Base-by-base conservation (phyloP, 768 basidiomycete genomes). In the Phlebiopsis gigantea region DNA sequence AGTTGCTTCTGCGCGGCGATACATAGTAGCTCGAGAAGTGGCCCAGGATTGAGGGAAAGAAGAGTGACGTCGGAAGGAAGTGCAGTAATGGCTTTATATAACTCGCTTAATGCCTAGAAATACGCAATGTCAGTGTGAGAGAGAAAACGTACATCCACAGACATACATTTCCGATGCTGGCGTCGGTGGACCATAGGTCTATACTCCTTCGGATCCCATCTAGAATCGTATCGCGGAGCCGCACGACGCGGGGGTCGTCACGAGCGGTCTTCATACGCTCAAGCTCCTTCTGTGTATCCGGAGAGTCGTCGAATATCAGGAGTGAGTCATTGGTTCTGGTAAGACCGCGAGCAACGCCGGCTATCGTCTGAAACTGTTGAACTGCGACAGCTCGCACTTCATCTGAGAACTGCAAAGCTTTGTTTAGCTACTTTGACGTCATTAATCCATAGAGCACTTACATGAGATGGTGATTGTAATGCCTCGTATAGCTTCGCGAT, bases 261-360 rank as follows among this genome's bases (percentile, higher is more conserved):
- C 91, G 76, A 0, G 84, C 85, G 4, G 66, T 71, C 55, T 78
- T 78, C 69, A 92, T 79, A 10, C 70, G 75, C 51, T 82, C 81
- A 0, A 76, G 62, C 55, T 85, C 82, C 0, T 72, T 73, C 44
- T 77, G 70, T 2, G 76, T 75, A 21, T 76, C 80, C n/a, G 76
- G 76, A n/a, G 80, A 57, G 22, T 76, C 80, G 50, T 84, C 84
- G 12, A 85, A 74, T 28, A 84, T 79, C 41, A 79, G 73, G 46
- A 87, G 67, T 26, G 83, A 79, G 62, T 95, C 94, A 4, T 79
- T 79, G 0, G 82, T 81, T 14, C 88, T 81, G 0, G 95, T 92
- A 5, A 98, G 77, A 4, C 95, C 95, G 58, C 88, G 89, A 1
- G 92, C 90, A 25, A 94, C 83, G 9, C 93, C 95, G 0, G 91